A percentile compares a stretch with the other conserved stretches of the same genome.
These are phyloP conservation scores for Pichia rugopelliculosa DNA, from an alignment of 805 yeast species.

Conservation along the genomic window DNA sequence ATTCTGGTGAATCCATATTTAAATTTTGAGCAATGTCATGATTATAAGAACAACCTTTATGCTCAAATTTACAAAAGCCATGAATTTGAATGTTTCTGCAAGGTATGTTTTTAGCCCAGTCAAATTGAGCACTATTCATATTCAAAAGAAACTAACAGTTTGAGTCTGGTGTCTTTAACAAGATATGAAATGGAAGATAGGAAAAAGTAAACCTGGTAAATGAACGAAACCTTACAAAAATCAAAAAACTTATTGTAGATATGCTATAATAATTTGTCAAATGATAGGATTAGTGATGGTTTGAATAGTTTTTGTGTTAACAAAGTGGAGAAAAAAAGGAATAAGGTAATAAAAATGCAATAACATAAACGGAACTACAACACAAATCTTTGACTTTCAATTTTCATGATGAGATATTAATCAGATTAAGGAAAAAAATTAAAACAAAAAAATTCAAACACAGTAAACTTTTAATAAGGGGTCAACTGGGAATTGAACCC, in stretches of 20 bases:
- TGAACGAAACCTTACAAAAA: neutral
- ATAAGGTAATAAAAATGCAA: too few relatives aligned
- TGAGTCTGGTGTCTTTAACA: neutral
- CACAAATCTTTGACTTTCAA: neutral
- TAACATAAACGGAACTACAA: too few relatives aligned
- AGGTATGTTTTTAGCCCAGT: slow-evolving; percentile 65
- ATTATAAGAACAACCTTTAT: slow-evolving; percentile 78
- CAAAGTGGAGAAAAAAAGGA: too few relatives aligned
- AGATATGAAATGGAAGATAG: neutral
- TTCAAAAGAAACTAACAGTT: neutral
- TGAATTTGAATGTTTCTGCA: slow-evolving; percentile 80
- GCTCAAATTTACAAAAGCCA: slow-evolving; percentile 82
- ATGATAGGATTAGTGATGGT: neutral
- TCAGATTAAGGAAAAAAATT: neutral
- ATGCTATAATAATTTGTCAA: neutral
- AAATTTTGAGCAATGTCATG: slow-evolving; percentile 43
- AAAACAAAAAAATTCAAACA: neutral
- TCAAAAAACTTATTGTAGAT: neutral
- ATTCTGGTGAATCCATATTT: slow-evolving; percentile 11
- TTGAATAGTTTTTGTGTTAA: neutral
- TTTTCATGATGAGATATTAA: neutral
- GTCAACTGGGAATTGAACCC: slow-evolving; percentile 46
- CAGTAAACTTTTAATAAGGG: slow-evolving; percentile 12
- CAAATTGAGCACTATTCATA: slow-evolving; percentile 23
- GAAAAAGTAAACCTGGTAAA: neutral